Percentiles rank a stretch among this genome's conserved stretches.
phyloP scores from a whole-genome alignment of 2,329 filamentous ascomycete species.

The Hymenotorrendiella dingleyae region DNA sequence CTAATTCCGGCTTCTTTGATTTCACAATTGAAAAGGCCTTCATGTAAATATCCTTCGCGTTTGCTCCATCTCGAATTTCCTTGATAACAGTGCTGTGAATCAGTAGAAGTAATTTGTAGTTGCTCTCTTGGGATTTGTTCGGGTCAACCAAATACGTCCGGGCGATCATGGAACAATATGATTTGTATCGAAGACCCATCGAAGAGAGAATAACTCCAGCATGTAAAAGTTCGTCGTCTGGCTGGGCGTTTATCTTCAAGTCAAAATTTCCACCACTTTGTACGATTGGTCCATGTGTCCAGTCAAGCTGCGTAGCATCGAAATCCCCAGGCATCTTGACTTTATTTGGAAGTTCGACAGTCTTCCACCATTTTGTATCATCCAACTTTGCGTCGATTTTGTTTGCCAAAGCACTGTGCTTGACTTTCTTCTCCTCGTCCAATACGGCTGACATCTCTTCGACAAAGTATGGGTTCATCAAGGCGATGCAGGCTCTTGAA shows the following conservation, averaged over 20 bases:
- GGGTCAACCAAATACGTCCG: constrained; percentile 96
- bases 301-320: constrained; percentile 83
- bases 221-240: constrained; percentile 77
- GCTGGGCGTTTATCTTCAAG: constrained; percentile 69
- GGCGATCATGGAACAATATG: constrained; percentile 87
- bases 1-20: constrained; percentile 88
- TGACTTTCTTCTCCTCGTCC: constrained; percentile 95
- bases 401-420: constrained; percentile 77
- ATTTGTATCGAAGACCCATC: constrained; percentile 90
- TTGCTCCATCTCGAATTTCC: constrained; percentile 79
- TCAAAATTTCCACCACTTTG: constrained; percentile 97
- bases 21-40: constrained; percentile 78
- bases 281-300: constrained; percentile 83
- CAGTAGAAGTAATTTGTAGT: constrained; percentile 81
- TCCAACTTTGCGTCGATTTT: constrained; percentile 90
- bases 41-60: constrained; percentile 83
- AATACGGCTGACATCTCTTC: constrained; percentile 97
- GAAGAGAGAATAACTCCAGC: constrained; percentile 90
- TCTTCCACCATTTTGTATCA: constrained; percentile 89
- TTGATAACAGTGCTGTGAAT: constrained; percentile 89
- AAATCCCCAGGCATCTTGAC: constrained; percentile 81
- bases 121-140: constrained; percentile 89
- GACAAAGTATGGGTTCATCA: constrained; percentile 95
- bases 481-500: constrained; percentile 84
- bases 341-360: constrained; percentile 60